A percentile compares a stretch with the other conserved stretches of the same genome.
phyloP scores from a whole-genome alignment of 2,329 filamentous ascomycete species.

The Apiospora sp. region DNA sequence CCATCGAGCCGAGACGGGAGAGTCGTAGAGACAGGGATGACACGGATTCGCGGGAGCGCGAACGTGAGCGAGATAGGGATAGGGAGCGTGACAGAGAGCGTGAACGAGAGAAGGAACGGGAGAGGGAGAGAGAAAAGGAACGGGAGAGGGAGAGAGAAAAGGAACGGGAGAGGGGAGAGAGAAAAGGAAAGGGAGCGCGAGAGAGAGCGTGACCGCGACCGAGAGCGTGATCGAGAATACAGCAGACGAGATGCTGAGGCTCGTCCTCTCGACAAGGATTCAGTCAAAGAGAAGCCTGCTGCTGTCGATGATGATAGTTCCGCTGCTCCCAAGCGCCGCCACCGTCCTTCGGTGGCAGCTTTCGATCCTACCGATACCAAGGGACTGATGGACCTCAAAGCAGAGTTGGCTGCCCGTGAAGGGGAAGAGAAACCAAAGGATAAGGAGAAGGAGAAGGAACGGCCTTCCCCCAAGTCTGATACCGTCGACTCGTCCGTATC shows the following conservation, averaged over 20 bases:
- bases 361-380: conserved; percentile 63
- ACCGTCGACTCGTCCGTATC: conserved; percentile 28
- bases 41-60: conserved; percentile 32
- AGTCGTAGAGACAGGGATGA: conserved; percentile 22
- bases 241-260: conserved; percentile 50
- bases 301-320: conserved; percentile 49
- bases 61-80: conserved; percentile 29
- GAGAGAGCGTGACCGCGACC: conserved; percentile 28
- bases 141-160: conserved; percentile 35
- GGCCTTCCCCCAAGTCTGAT: conserved; percentile 29
- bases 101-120: conserved; percentile 30
- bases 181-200: conserved; percentile 36
- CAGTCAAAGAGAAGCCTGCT: conserved; percentile 49
- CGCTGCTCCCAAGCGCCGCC: conserved; percentile 44
- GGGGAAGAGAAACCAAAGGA: conserved; percentile 39
- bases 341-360: conserved; percentile 46
- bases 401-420: conserved; percentile 56
- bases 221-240: conserved; percentile 32
- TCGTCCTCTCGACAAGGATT: conserved; percentile 39
- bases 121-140: conserved; percentile 31
- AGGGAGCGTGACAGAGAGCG: conserved; percentile 31
- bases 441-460: conserved; percentile 31
- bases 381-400: conserved; percentile 58
- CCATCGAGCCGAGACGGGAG: conserved; percentile 39
- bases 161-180: conserved; percentile 34